A percentile compares a stretch with the other conserved stretches of the same genome.
Evolutionary conservation across 495 filamentous ascomycete genomes (phyloP).

Genomic region (Staphylotrichum tortipilum): DNA sequence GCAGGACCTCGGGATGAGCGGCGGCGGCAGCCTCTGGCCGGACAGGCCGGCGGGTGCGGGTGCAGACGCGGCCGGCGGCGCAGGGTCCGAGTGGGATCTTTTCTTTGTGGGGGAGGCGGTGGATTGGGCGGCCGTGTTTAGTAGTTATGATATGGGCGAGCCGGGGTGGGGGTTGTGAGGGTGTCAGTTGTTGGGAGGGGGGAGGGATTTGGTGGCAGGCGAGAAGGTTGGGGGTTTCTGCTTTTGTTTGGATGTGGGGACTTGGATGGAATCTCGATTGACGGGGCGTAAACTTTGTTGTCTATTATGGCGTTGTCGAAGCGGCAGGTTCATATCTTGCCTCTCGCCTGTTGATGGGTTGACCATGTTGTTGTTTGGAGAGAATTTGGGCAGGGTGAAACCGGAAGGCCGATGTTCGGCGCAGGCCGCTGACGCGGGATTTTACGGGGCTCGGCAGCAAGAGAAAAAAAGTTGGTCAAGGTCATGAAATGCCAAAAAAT

Average conservation of each 20-base stretch:
- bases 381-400: neutral
- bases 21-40: slow-evolving; percentile 9
- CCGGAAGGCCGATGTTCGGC: slow-evolving; percentile 9
- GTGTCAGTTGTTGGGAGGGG: no score
- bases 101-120: neutral
- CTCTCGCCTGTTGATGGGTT: no score
- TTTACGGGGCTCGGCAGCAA: neutral
- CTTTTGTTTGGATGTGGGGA: no score
- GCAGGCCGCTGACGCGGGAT: neutral
- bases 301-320: no score
- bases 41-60: neutral
- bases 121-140: slow-evolving; percentile 2
- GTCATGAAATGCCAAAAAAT: no score
- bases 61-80: no score
- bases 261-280: no score
- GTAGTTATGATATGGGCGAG: neutral
- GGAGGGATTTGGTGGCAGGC: no score
- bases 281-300: no score
- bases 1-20: slow-evolving; percentile 9
- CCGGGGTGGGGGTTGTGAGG: neutral
- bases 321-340: no score
- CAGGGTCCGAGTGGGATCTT: neutral
- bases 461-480: neutral
- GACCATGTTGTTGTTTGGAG: no score
- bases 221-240: no score